Evolutionary conservation across 768 basidiomycete species (phyloP).

Genomic region (Plicaturopsis crispa): DNA sequence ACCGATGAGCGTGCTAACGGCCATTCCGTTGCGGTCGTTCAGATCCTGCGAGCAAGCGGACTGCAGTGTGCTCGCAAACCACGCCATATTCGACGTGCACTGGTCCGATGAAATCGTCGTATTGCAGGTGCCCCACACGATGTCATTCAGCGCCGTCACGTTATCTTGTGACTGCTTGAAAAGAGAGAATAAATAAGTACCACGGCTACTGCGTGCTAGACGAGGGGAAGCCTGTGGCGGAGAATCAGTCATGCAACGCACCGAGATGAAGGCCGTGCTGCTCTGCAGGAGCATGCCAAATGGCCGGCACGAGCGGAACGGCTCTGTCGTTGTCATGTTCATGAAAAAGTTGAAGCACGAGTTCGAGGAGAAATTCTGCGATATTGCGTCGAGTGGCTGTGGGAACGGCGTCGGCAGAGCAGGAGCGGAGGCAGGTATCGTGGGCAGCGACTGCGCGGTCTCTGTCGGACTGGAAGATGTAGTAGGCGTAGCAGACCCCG

Average conservation of each 20-base stretch:
- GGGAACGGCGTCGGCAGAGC: conserved; percentile 70
- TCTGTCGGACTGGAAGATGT: conserved; percentile 13
- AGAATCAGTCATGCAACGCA: conserved; percentile 22
- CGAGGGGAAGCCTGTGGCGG: neutral
- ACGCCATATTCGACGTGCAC: conserved; percentile 62
- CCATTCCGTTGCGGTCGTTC: conserved; percentile 39
- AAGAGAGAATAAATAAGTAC: conserved; percentile 6
- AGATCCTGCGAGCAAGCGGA: conserved; percentile 52
- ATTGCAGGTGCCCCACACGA: conserved; percentile 80
- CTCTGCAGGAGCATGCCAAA: conserved; percentile 58
- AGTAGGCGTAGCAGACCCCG: conserved; percentile 9
- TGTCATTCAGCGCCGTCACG: conserved; percentile 50
- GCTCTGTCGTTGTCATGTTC: conserved; percentile 57
- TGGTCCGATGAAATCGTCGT: conserved; percentile 37
- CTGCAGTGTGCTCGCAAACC: conserved; percentile 45
- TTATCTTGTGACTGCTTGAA: conserved; percentile 55
- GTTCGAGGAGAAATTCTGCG: conserved; percentile 61
- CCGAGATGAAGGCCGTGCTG: conserved; percentile 48
- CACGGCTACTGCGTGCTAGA: neutral
- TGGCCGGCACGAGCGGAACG: conserved; percentile 71
- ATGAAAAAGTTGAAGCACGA: conserved; percentile 65
- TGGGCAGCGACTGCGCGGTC: conserved; percentile 28
- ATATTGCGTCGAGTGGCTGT: conserved; percentile 58
- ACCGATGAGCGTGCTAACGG: conserved; percentile 50
- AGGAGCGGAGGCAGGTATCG: conserved; percentile 43